Conservation (phyloP, 345 rosid species). For the Dimocarpus longan region DNA sequence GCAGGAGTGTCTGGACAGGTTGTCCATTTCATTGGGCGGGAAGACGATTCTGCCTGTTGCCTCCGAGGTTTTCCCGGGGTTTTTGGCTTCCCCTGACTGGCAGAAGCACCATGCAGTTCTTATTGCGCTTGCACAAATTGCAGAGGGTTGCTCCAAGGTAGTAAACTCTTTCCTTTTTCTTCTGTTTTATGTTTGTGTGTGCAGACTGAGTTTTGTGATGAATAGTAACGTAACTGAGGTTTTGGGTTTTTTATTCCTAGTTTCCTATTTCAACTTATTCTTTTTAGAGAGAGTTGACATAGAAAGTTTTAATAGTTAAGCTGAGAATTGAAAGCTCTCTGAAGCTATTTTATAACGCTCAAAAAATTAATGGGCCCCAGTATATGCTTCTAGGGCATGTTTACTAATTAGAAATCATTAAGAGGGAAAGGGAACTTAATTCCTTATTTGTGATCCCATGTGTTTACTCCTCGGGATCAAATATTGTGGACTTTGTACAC, state of each 20-base stretch:
- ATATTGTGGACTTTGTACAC: too few relatives aligned
- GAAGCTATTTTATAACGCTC: background rate
- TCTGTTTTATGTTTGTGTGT: background rate
- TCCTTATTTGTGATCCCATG: too few relatives aligned
- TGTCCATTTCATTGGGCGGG: slow-evolving; percentile 66
- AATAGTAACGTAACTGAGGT: background rate
- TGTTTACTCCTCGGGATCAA: too few relatives aligned
- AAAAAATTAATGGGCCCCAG: background rate
- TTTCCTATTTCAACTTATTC: background rate
- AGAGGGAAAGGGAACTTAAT: too few relatives aligned
- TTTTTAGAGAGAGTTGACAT: background rate
- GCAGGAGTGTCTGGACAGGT: slow-evolving; percentile 72
- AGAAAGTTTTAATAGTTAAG: background rate
- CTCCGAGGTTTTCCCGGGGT: slow-evolving; percentile 52
- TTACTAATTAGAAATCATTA: too few relatives aligned
- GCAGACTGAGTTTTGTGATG: background rate
- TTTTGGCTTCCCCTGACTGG: slow-evolving; percentile 66
- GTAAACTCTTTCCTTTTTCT: background rate
- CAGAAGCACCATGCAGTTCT: slow-evolving; percentile 74
- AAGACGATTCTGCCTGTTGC: slow-evolving; percentile 70
- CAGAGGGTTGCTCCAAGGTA: slow-evolving; percentile 81
- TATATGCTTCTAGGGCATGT: background rate
- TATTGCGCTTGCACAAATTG: slow-evolving; percentile 70
- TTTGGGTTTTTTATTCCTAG: background rate
- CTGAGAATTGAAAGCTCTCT: background rate